A percentile compares a stretch with the other conserved stretches of the same genome.
phyloP scores from a whole-genome alignment of 176 grass and related monocot genomes.

The Rhynchospora tenuis region DNA sequence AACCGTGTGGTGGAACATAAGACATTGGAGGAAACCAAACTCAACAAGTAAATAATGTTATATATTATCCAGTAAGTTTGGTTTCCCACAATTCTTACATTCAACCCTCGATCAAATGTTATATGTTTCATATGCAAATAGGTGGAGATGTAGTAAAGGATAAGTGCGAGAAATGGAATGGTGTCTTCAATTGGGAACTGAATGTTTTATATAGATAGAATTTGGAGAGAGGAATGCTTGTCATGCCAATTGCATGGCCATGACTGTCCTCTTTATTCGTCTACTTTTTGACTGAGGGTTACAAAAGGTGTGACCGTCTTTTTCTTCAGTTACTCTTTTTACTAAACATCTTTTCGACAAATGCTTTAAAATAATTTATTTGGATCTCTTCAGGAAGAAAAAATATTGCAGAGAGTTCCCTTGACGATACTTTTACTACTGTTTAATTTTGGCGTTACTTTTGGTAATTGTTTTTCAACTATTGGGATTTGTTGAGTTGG shows the following conservation, averaged over 20 bases:
- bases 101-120: conserved; percentile 16
- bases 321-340: not conserved
- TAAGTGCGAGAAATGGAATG: not conserved
- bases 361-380: not conserved
- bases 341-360: not conserved
- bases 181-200: not conserved
- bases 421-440: not conserved
- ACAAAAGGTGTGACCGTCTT: not conserved
- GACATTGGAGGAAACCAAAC: conserved; percentile 35
- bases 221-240: not conserved
- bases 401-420: not conserved
- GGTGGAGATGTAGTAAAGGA: not conserved
- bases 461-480: not conserved
- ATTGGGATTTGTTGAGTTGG: too few relatives aligned
- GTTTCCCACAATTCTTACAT: conserved; percentile 29
- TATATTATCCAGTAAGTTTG: conserved; percentile 15
- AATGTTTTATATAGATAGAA: conserved; percentile 7
- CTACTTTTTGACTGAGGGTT: conserved; percentile 5
- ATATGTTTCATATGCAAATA: not conserved
- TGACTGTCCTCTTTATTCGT: not conserved
- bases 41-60: not conserved
- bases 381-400: not conserved
- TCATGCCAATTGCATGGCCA: conserved; percentile 10
- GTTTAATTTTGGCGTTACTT: not conserved
- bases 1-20: conserved; percentile 17